Evolutionary conservation across 23 red algal genomes (phyloP), one percentile per base, ranked within the genome.

Genomic region (Pyropia yezoensis): DNA sequence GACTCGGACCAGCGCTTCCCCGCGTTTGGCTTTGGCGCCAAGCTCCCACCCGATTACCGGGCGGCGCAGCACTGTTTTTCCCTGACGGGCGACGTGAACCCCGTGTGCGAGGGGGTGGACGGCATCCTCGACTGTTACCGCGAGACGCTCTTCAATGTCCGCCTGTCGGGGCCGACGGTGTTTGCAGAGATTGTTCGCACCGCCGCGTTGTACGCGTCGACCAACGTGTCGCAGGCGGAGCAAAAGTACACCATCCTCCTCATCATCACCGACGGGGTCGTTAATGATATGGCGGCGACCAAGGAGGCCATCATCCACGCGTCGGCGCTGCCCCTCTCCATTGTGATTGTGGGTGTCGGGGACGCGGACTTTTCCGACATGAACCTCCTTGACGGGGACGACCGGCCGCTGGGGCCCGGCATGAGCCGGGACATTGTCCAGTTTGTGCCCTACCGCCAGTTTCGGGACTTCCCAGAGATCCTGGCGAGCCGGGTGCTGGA

Each of bases 1-100:
- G 74, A 79, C 55, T 74, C 81, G 6, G 88, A 93, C 39, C 70
- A 73, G 53, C 71, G 81, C 16, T 80, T 93, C 26, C 73, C 88
- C 28, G 80, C 75, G 18, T 93, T 83, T 66, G 88, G 88, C 20
- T 93, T 93, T 80, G 88, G 88, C 14, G 88, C 88, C 12, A 83
- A 71, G 26, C 30, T 93, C 13, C 88, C 88, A 49, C 79, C 78
- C 7, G 25, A 78, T 19, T 75, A 78, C 54, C 69, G 71, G 23
- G 70, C 67, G 25, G 73, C 78, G 16, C 24, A 23, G n/a, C 88
- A 93, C 59, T 93, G 88, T 52, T 93, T 93, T 52, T 70, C 78
- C 50, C 65, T 93, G 17, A 93, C 72, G n/a, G 75, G 80, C 11
- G 78, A 73, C 52, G 68, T 19, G 1, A 33, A 79, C 52, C 78